These are phyloP conservation scores for Cutaneotrichosporon sp. DNA, from an alignment of 1,284 basidiomycete species.

Conservation along the genomic window DNA sequence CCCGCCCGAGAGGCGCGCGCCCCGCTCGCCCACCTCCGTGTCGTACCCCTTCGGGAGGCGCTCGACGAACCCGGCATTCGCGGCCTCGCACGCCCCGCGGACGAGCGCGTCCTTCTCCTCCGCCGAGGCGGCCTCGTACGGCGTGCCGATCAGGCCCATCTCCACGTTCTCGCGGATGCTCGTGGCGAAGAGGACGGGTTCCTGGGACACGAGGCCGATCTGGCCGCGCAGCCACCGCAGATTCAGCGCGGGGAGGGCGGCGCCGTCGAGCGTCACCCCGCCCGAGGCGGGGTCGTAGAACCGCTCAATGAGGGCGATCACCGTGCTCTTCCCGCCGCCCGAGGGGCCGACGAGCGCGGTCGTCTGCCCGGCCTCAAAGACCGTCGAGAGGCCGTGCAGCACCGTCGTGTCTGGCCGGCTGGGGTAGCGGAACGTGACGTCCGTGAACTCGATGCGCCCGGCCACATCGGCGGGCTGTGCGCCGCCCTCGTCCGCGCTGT, in stretches of 20 bases:
- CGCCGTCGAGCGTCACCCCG: conserved; percentile 73
- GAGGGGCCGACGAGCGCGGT: conserved; percentile 87
- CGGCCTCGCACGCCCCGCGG: conserved; percentile 82
- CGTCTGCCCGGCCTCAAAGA: conserved; percentile 63
- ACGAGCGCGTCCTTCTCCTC: conserved; percentile 78
- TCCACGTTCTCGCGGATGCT: conserved; percentile 77
- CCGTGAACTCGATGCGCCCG: conserved; percentile 74
- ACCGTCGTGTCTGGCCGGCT: conserved; percentile 84
- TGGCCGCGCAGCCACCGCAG: conserved; percentile 84
- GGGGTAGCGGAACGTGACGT: conserved; percentile 88
- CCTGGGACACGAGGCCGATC: conserved; percentile 85
- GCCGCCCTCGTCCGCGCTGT: conserved; percentile 72
- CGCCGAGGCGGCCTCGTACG: conserved; percentile 66
- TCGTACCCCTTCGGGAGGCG: conserved; percentile 85
- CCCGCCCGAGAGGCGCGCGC: conserved; percentile 88
- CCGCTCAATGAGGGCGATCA: conserved; percentile 76
- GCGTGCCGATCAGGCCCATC: conserved; percentile 80
- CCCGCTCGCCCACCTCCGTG: conserved; percentile 89
- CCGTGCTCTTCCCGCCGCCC: conserved; percentile 79
- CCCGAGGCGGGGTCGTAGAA: conserved; percentile 86
- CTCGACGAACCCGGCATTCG: conserved; percentile 90
- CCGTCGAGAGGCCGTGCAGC: conserved; percentile 63
- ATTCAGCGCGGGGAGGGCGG: conserved; percentile 75
- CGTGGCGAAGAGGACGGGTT: conserved; percentile 83
- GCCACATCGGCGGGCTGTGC: conserved; percentile 68